Evolutionary conservation across 352 stramenopile genomes (phyloP).

Genomic region (Globisporangium irregulare): DNA sequence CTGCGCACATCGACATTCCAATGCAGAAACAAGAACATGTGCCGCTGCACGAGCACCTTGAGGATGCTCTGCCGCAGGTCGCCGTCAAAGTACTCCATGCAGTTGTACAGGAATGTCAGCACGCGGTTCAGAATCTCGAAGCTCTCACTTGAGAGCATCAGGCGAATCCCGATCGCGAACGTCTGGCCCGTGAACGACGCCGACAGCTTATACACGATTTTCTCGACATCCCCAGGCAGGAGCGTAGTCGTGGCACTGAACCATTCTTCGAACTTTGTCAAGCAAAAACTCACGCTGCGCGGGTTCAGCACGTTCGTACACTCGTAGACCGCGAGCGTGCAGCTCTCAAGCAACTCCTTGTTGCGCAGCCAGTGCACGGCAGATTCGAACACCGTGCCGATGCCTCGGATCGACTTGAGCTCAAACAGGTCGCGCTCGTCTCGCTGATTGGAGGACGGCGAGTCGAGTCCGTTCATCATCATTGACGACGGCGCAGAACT

Average conservation of each 20-base stretch:
- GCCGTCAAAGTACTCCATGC: slow-evolving; percentile 69
- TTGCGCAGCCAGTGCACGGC: slow-evolving; percentile 59
- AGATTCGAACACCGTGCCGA: slow-evolving; percentile 55
- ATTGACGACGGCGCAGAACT: slow-evolving; percentile 28
- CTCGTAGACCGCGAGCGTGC: slow-evolving; percentile 66
- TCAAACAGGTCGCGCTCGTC: slow-evolving; percentile 41
- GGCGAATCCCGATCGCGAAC: slow-evolving; percentile 54
- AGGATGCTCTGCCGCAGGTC: slow-evolving; percentile 64
- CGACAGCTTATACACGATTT: slow-evolving; percentile 48
- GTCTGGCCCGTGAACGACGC: slow-evolving; percentile 42
- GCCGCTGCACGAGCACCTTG: slow-evolving; percentile 66
- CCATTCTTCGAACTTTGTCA: slow-evolving; percentile 69
- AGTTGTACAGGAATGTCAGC: slow-evolving; percentile 70
- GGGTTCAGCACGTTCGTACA: slow-evolving; percentile 67
- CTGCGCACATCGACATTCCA: slow-evolving; percentile 71
- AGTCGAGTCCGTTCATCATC: slow-evolving; percentile 6
- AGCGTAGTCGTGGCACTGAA: slow-evolving; percentile 37
- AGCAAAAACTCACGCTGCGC: slow-evolving; percentile 57
- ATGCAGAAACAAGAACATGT: slow-evolving; percentile 78
- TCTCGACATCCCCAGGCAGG: slow-evolving; percentile 18
- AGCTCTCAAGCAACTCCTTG: slow-evolving; percentile 57
- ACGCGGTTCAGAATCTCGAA: slow-evolving; percentile 67
- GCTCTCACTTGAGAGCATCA: slow-evolving; percentile 72
- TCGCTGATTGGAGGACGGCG: slow-evolving; percentile 18
- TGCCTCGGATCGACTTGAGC: slow-evolving; percentile 41